Percentiles rank a stretch among this genome's conserved stretches.
These are phyloP conservation scores for Xylariaceae sp. DNA, from an alignment of 2,329 filamentous ascomycete genomes.

Conservation along the genomic window DNA sequence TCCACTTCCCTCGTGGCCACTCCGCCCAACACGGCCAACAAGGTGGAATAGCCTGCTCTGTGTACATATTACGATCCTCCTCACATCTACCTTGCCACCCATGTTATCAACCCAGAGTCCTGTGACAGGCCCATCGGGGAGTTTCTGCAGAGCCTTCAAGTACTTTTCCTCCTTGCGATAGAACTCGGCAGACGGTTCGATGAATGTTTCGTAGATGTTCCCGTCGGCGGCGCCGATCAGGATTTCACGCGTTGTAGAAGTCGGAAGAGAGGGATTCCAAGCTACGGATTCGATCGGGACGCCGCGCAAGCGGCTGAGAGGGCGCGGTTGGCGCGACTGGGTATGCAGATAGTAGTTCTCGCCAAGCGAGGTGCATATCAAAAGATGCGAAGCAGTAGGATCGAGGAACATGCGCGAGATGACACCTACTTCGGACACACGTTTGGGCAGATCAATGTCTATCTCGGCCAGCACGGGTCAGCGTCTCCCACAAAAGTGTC, in stretches of 20 bases:
- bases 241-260: constrained; percentile 91
- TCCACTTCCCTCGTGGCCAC: constrained; percentile 70
- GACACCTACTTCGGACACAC: constrained; percentile 81
- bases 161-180: constrained; percentile 95
- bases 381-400: constrained; percentile 88
- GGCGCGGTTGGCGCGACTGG: constrained; percentile 82
- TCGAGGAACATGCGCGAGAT: constrained; percentile 97
- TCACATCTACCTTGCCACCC: constrained; percentile 61
- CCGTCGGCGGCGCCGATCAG: constrained; percentile 88
- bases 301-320: constrained; percentile 75
- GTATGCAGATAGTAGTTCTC: constrained; percentile 99
- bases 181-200: constrained; percentile 91
- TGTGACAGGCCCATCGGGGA: constrained; percentile 76
- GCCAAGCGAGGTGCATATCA: constrained; percentile 84
- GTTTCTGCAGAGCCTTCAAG: constrained; percentile 75
- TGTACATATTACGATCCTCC: constrained; percentile 76
- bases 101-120: constrained; percentile 81
- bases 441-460: constrained; percentile 98
- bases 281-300: constrained; percentile 85
- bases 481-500: constrained; percentile 2
- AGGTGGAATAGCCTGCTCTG: constrained; percentile 76
- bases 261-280: constrained; percentile 92
- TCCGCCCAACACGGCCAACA: constrained; percentile 68
- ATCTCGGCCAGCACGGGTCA: constrained; percentile 13
- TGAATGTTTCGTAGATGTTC: constrained; percentile 89